Conservation (phyloP, 306 rosid genomes). For the Vigna hirtella region DNA sequence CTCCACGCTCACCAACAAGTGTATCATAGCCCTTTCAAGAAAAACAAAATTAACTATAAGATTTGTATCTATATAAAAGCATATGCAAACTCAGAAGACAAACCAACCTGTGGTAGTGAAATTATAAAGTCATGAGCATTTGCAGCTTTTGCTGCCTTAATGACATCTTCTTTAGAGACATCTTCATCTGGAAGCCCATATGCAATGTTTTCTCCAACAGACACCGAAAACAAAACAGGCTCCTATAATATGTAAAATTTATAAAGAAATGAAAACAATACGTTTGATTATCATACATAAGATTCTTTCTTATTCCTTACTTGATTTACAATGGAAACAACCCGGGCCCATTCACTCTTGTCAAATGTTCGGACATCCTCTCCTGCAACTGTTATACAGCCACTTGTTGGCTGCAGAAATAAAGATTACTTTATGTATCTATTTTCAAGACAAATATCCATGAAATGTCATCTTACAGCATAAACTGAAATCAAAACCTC, state of each 20-base stretch:
- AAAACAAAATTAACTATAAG: slow-evolving; percentile 20
- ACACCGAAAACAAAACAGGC: slow-evolving; percentile 92
- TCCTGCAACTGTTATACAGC: slow-evolving; percentile 84
- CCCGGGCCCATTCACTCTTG: slow-evolving; percentile 95
- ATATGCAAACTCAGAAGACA: slow-evolving; percentile 27
- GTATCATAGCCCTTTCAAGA: slow-evolving; percentile 83
- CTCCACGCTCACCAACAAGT: slow-evolving; percentile 96
- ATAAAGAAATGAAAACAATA: slow-evolving; percentile 22
- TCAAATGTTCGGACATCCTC: slow-evolving; percentile 94
- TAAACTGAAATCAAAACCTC: slow-evolving; percentile 67
- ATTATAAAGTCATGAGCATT: slow-evolving; percentile 96
- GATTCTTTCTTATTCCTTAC: slow-evolving; percentile 50
- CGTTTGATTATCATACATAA: slow-evolving; percentile 29
- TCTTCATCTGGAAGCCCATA: slow-evolving; percentile 95
- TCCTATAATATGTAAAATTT: slow-evolving; percentile 61
- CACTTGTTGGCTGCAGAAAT: slow-evolving; percentile 75
- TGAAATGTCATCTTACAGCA: slow-evolving; percentile 27
- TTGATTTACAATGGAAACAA: slow-evolving; percentile 86
- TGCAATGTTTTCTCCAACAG: slow-evolving; percentile 96
- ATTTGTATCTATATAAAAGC: slow-evolving; percentile 10
- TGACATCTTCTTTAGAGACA: slow-evolving; percentile 87
- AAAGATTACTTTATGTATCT: slow-evolving; percentile 33
- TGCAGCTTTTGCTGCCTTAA: slow-evolving; percentile 98
- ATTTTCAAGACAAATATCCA: slow-evolving; percentile 32
- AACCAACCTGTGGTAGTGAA: slow-evolving; percentile 89